Evolutionary conservation across 1,284 basidiomycete species (phyloP), one percentile per base, ranked within the genome.

Genomic region (Neonothopanus nambi): DNA sequence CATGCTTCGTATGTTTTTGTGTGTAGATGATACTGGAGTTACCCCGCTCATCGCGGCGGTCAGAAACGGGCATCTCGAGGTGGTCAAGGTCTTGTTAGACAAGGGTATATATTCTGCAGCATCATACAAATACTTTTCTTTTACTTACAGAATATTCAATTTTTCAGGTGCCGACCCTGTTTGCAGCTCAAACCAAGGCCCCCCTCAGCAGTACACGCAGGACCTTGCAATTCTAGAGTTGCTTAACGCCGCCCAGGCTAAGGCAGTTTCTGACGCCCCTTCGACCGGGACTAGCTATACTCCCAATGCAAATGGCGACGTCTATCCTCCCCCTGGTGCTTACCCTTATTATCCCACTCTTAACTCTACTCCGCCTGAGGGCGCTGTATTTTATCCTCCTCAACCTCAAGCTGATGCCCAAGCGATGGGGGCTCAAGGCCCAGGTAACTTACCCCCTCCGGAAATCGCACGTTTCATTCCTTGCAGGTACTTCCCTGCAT

Each of bases 381-480:
- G 79, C 42, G 68, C 76, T 9, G 70, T 77, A 30, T 87, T 80
- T 62, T 88, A 87, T 57, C 71, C 70, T 11, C 75, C 76, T 40
- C 71, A 61, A 26, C 57, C 65, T 49, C 55, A 68, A 20, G 60
- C 68, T 11, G 61, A 60, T 38, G 64, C 64, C 50, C 69, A 70
- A 20, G 20, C 40, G 12, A 24, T 43, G 41, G 37, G 45, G 11
- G 43, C 46, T 24, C 65, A 66, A 54, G 79, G 77, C 53, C 65
- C 75, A 47, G 78, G 80, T 51, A 88, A 95, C 65, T 80, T 98
- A 6, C 96, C 95, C 11, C 95, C 95, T 9, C 91, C 92, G 21
- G 94, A 98, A 61, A 82, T 98, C 45, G 93, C 95, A 30, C 85
- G 90, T 61, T 85, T 87, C 64, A 98, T 98, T 66, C 95, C 95